Base-by-base conservation (phyloP, 2,329 filamentous ascomycete genomes). In the Aspergillus uvarum region DNA sequence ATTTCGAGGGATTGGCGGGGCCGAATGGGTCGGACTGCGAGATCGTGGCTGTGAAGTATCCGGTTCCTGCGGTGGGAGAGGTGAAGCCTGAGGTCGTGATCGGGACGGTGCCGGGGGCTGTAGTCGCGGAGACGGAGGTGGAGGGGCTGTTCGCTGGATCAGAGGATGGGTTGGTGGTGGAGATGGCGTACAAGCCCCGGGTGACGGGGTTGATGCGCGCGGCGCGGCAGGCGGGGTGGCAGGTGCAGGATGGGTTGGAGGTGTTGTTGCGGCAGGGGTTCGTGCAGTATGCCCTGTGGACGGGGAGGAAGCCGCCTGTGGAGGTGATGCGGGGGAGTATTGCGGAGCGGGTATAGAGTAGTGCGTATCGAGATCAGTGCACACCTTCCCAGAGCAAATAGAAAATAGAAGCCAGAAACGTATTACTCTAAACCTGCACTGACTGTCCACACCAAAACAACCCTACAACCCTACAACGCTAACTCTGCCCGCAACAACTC, bases 401-500 rank as follows among this genome's bases (percentile, higher is more conserved):
- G 2, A 22, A 22, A 22, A 22, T 2, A 22, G 22, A 2, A 22
- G 22, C 22, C 22, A 22, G 3, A 22, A 22, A 22, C 22, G 22
- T 22, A 22, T n/a, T n/a, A n/a, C n/a, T n/a, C n/a, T n/a, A n/a
- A n/a, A n/a, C n/a, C n/a, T n/a, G n/a, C n/a, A n/a, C n/a, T n/a
- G n/a, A n/a, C n/a, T n/a, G n/a, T n/a, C n/a, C n/a, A n/a, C n/a
- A n/a, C n/a, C n/a, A n/a, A n/a, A n/a, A n/a, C n/a, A n/a, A n/a
- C n/a, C n/a, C n/a, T n/a, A n/a, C n/a, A n/a, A 22, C 22, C 22
- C 32, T 35, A 53, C 19, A 62, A n/a, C 14, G 29, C 19, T 11
- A 64, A 11, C 29, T 56, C 55, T 52, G 53, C 24, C 4, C 19
- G 70, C 56, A 84, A 73, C 67, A 73, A 82, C 55, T 76, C 66